These are phyloP conservation scores for Vicia faba DNA, from an alignment of 306 rosid species.

Conservation along the genomic window DNA sequence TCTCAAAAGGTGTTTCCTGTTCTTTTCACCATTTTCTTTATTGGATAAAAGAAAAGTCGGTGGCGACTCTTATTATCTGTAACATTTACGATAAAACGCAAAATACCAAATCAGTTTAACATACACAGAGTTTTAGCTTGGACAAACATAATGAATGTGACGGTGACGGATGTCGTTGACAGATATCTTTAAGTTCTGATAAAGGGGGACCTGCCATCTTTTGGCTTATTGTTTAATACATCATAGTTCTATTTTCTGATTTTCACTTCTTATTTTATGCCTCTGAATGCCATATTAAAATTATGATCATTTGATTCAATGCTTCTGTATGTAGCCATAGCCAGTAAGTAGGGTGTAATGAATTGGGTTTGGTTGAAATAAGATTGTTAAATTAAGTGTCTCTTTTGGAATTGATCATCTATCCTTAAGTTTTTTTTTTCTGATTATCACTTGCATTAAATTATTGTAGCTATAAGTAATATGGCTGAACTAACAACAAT, in stretches of 20 bases:
- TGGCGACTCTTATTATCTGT: too few species aligned
- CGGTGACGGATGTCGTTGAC: too few species aligned
- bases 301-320: not conserved
- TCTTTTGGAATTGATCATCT: not conserved
- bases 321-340: not conserved
- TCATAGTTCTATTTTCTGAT: not conserved
- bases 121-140: too few species aligned
- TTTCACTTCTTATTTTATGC: not conserved
- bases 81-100: too few species aligned
- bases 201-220: not conserved
- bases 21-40: too few species aligned
- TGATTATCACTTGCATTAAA: not conserved
- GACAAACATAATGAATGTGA: too few species aligned
- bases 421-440: not conserved
- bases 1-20: too few species aligned
- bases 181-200: not conserved
- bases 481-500: slow-evolving; percentile 1
- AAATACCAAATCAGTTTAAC: too few species aligned
- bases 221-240: not conserved
- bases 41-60: too few species aligned
- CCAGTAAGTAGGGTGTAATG: not conserved
- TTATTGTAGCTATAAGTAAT: too few species aligned
- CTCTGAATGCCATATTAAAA: not conserved
- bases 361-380: slow-evolving; percentile 2
- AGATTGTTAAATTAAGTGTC: not conserved